Conservation (phyloP, 2,329 filamentous ascomycete species). For the Cucurbitaria berberidis region DNA sequence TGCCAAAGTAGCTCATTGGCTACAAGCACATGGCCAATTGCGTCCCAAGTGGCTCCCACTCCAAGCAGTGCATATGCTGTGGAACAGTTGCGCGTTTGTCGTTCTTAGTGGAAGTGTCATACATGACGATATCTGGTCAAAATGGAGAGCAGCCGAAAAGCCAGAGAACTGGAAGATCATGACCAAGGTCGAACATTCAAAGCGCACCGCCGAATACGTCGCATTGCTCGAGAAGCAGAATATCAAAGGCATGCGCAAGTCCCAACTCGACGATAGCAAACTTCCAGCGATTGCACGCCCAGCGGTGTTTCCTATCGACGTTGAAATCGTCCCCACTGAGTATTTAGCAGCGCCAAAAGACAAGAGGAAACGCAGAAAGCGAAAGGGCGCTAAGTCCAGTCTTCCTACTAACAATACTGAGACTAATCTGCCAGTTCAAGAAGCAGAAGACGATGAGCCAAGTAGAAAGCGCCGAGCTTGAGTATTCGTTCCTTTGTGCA, state of each 20-base stretch:
- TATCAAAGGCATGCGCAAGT: conserved; percentile 22
- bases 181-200: conserved; percentile 44
- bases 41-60: conserved; percentile 44
- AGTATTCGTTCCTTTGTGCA: background rate
- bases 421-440: conserved; percentile 10
- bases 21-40: conserved; percentile 37
- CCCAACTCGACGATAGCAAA: conserved; percentile 2
- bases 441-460: conserved; percentile 10
- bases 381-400: conserved; percentile 19
- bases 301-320: conserved; percentile 20
- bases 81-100: conserved; percentile 44
- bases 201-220: conserved; percentile 40
- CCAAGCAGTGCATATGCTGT: conserved; percentile 40
- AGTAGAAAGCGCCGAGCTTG: conserved; percentile 26
- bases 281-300: conserved; percentile 28
- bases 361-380: conserved; percentile 33
- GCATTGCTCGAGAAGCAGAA: conserved; percentile 33
- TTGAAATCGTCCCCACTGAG: conserved; percentile 1
- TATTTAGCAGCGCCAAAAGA: conserved; percentile 9
- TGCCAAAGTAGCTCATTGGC: conserved; percentile 39
- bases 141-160: conserved; percentile 35
- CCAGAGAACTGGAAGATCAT: conserved; percentile 45
- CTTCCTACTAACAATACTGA: conserved; percentile 5
- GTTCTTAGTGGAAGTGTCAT: conserved; percentile 43
- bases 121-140: conserved; percentile 38